These are phyloP conservation scores for Pythium oligandrum DNA, from an alignment of 352 stramenopile genomes.

Conservation along the genomic window DNA sequence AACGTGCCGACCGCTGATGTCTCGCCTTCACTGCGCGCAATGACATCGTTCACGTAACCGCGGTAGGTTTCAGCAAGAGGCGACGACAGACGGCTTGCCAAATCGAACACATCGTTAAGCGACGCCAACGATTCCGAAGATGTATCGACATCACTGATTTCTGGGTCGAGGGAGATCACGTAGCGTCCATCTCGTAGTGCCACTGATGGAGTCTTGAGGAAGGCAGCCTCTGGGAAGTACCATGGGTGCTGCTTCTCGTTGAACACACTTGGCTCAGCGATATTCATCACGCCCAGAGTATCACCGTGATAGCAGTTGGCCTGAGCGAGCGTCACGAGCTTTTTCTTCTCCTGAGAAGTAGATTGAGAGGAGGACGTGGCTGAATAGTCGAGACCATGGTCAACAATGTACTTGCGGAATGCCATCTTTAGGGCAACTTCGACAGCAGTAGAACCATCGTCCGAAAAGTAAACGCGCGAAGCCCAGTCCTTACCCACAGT, in stretches of 20 bases:
- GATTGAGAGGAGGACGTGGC: constrained; percentile 16
- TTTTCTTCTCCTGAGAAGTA: constrained; percentile 21
- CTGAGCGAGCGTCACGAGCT: constrained; percentile 80
- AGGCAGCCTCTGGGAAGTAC: constrained; percentile 83
- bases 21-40: constrained; percentile 31
- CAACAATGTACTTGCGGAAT: constrained; percentile 78
- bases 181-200: constrained; percentile 54
- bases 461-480: constrained; percentile 88
- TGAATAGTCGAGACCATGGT: constrained; percentile 62
- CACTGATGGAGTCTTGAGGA: constrained; percentile 77
- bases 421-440: constrained; percentile 92
- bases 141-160: constrained; percentile 27
- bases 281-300: constrained; percentile 89
- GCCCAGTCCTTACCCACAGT: constrained; percentile 83
- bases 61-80: constrained; percentile 46
- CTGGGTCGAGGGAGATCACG: constrained; percentile 44
- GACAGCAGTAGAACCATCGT: constrained; percentile 88
- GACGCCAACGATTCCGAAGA: constrained; percentile 30
- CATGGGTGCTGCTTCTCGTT: constrained; percentile 91
- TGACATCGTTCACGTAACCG: constrained; percentile 51
- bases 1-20: constrained; percentile 55
- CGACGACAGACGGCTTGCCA: constrained; percentile 25
- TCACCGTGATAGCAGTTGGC: constrained; percentile 91
- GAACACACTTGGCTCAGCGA: constrained; percentile 88
- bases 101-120: constrained; percentile 57